Conservation (phyloP, 345 rosid species). For the Gossypium rotundifolium region DNA sequence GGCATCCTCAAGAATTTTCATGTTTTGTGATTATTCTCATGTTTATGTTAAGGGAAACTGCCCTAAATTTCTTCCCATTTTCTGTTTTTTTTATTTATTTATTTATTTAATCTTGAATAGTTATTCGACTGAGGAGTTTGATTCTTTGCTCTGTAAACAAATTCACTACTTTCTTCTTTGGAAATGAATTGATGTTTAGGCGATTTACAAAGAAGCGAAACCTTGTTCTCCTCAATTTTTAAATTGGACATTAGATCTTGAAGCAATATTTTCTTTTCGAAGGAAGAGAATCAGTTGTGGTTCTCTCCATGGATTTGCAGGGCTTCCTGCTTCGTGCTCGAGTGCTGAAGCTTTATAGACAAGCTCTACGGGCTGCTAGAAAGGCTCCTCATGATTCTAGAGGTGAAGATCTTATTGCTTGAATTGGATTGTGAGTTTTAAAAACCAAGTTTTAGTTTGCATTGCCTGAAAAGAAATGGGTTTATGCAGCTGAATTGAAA, state of each 20-base stretch:
- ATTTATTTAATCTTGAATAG: background rate
- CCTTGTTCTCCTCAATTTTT: background rate
- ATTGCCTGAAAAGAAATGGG: conserved; percentile 11
- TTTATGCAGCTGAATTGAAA: conserved; percentile 49
- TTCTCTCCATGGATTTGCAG: conserved; percentile 51
- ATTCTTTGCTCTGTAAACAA: background rate
- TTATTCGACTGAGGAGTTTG: background rate
- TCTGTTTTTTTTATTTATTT: background rate
- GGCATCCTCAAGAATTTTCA: conserved; percentile 12
- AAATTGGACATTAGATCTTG: background rate
- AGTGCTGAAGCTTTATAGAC: conserved; percentile 77
- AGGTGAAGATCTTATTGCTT: conserved; percentile 31
- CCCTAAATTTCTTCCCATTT: conserved; percentile 6
- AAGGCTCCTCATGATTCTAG: conserved; percentile 62
- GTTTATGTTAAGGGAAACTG: conserved; percentile 5
- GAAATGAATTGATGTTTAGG: background rate
- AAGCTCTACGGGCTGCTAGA: conserved; percentile 58
- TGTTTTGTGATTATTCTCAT: background rate
- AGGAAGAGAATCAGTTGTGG: conserved; percentile 30
- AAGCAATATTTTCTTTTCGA: background rate
- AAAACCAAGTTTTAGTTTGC: background rate
- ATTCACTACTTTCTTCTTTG: background rate
- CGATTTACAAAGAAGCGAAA: background rate
- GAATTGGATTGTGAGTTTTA: background rate
- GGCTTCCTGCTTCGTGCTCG: conserved; percentile 79